phyloP scores from a whole-genome alignment of 192 early-diverging fungal species.

The Entophlyctis luteolus region DNA sequence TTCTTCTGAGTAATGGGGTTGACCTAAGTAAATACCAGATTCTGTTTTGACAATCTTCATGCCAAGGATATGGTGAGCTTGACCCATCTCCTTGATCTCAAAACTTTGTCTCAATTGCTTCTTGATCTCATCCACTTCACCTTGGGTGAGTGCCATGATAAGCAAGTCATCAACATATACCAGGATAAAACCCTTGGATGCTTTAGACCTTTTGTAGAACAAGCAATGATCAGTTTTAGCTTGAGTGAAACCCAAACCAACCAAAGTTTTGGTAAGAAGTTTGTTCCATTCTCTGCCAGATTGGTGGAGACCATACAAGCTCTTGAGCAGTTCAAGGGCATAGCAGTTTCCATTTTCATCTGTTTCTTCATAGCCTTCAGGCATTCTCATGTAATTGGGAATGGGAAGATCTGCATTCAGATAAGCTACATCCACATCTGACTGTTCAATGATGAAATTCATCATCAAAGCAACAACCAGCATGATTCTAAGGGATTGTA shows the following conservation, averaged over 20 bases:
- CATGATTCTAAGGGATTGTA: not conserved
- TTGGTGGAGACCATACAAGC: constrained; percentile 25
- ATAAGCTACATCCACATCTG: constrained; percentile 26
- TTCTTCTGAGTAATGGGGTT: constrained; percentile 2
- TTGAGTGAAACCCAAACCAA: constrained; percentile 5
- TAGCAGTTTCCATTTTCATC: constrained; percentile 1
- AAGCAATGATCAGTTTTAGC: constrained; percentile 7
- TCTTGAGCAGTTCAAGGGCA: constrained; percentile 10
- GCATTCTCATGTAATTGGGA: constrained; percentile 14
- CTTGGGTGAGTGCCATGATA: constrained; percentile 12
- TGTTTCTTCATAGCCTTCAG: constrained; percentile 2
- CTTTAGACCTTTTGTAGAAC: not conserved
- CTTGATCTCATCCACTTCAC: constrained; percentile 10
- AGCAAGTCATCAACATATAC: constrained; percentile 26
- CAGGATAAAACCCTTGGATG: not conserved
- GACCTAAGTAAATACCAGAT: constrained; percentile 13
- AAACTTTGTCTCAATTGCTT: constrained; percentile 1
- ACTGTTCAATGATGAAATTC: constrained; percentile 7
- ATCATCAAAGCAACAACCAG: not conserved
- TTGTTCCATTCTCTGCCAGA: constrained; percentile 24
- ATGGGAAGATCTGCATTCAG: constrained; percentile 15
- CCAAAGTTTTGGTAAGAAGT: not conserved
- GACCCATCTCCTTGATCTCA: not conserved
- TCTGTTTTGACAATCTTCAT: not conserved
- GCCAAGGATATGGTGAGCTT: constrained; percentile 18